Evolutionary conservation across 805 yeast genomes (phyloP), one percentile per base, ranked within the genome.

Genomic region (Lachancea meyersii): DNA sequence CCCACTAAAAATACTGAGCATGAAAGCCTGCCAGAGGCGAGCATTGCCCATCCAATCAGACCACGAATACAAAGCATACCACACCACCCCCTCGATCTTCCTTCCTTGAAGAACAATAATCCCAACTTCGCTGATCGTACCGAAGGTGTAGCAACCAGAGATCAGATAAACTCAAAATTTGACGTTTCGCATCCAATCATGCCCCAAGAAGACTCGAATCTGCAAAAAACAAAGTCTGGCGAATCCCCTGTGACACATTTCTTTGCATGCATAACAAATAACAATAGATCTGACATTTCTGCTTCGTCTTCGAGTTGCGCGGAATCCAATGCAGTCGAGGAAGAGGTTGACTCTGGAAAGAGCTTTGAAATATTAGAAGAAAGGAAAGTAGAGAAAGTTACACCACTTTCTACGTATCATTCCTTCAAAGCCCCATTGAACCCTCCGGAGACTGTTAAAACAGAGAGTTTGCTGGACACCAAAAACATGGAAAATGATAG

Each of bases 331-430:
- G 9, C 24, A 3, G 5, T 19, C 8, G n/a, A 32, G 11, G 35
- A 20, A 10, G 35, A 19, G 35, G 5, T 19, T 30, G 18, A 21
- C 18, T 18, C 27, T 7, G 44, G 49, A 4, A 49, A 48, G 6
- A 52, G 54, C 40, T 28, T 52, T 14, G 41, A 45, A 22, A 39
- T 50, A 8, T 24, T 52, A 2, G 41, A 37, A 3, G 53, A 50
- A 26, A 42, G 45, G 21, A 46, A 44, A 18, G 14, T 32, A 4
- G 46, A 33, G n/a, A 32, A 18, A 18, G 30, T 31, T 2, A 31
- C 32, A 24, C 40, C 41, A 9, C 33, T 39, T 5, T 46, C 48
- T 4, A 46, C 47, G 16, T 35, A 35, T 19, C 32, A 41, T 13
- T 41, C 44, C 3, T 41, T 41, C 34, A 35, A 21, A 31, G 31